These are phyloP conservation scores for Penicillium robsamsonii DNA, from an alignment of 495 filamentous ascomycete genomes.

Conservation along the genomic window DNA sequence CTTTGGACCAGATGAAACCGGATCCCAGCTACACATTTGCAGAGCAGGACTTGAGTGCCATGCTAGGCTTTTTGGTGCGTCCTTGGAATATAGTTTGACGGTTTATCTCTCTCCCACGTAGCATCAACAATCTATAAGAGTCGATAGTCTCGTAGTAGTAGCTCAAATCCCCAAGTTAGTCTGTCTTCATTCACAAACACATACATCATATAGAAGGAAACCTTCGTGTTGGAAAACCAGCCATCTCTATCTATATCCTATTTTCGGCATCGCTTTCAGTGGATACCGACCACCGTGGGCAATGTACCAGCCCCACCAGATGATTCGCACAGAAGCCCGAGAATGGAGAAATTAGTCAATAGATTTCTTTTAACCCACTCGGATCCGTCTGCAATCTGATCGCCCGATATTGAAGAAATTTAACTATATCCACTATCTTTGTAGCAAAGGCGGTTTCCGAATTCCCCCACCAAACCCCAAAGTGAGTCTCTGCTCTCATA, in stretches of 20 bases:
- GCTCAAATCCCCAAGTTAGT: background rate
- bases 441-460: background rate
- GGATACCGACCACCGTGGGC: constrained; percentile 6
- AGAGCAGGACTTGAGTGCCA: background rate
- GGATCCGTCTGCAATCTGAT: background rate
- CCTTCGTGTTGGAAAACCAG: background rate
- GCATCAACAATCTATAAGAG: background rate
- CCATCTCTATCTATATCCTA: background rate
- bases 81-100: constrained; percentile 1
- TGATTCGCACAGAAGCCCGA: constrained; percentile 16
- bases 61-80: constrained; percentile 36
- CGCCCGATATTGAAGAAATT: background rate
- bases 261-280: constrained; percentile 1
- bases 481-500: constrained; percentile 2
- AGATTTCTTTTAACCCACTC: background rate
- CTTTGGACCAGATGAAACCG: constrained; percentile 7
- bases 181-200: background rate
- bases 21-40: background rate
- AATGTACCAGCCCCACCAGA: constrained; percentile 10
- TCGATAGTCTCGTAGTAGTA: background rate
- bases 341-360: constrained; percentile 7
- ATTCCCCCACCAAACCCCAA: background rate
- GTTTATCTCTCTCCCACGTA: constrained; percentile 8
- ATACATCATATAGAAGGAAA: background rate
- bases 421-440: background rate